Evolutionary conservation across 495 filamentous ascomycete species (phyloP), one percentile per base, ranked within the genome.

Genomic region (Aspergillus nidulans): DNA sequence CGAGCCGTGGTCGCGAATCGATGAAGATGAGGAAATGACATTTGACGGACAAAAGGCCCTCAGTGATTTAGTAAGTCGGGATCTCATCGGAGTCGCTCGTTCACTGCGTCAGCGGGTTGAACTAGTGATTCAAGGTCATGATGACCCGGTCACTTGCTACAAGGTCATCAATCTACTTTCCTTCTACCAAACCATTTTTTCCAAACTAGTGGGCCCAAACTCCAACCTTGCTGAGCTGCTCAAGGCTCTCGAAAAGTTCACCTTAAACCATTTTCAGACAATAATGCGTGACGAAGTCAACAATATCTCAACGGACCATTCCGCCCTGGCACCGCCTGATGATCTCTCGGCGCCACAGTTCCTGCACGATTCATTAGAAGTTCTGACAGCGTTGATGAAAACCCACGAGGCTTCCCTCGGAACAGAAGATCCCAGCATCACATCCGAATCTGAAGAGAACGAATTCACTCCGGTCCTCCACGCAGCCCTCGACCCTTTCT

Each of bases 51-150:
- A 84, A 8, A 89, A 86, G 67, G 89, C 91, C 3, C 75, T 98
- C 39, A 90, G 89, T 65, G 85, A 95, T 52, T 76, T 98, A 2
- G 91, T 97, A 19, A 91, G 91, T 62, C 87, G 91, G 38, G 87
- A 94, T 61, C 78, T 97, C 24, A 81, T 81, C 4, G 89, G 89
- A 1, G 89, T 91, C 10, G 85, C 86, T 21, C 81, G 87, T 9
- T 81, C 89, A 12, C 71, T 97, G 8, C 83, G 86, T 7, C 91
- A 95, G 66, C 79, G 92, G 13, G 84, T 92, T 49, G 91, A 96
- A 70, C 88, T 96, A 56, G 88, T 95, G 25, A 88, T 97, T 30
- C 90, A 95, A 61, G 89, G 86, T 48, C 90, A 96, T 63, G 94
- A 97, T 55, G 91, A 96, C 51, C 84, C 89, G 0, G 87, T 92